Conservation (phyloP, 2,329 filamentous ascomycete species). For the Stagonosporopsis cucurbitacearum region DNA sequence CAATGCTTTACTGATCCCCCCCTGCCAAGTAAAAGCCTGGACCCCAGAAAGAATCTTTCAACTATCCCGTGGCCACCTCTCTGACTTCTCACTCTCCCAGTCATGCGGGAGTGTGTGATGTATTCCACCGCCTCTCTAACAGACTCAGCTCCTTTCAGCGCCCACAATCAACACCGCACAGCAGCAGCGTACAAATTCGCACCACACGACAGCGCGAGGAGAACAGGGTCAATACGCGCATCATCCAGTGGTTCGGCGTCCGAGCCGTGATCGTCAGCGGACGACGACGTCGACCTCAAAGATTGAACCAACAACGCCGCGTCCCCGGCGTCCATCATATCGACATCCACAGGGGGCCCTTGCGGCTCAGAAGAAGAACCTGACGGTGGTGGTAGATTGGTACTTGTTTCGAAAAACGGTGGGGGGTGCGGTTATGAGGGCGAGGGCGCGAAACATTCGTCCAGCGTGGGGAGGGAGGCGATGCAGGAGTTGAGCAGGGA, state of each 20-base stretch:
- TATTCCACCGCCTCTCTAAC: no score
- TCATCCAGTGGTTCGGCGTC: not conserved
- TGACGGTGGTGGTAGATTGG: not conserved
- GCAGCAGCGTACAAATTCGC: not conserved
- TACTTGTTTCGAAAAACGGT: not conserved
- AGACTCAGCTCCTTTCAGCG: no score
- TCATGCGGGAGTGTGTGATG: no score
- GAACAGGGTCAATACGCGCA: not conserved
- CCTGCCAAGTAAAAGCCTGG: no score
- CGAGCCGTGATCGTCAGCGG: not conserved
- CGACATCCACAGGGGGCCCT: no score
- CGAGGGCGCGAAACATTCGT: constrained; percentile 1
- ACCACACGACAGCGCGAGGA: not conserved
- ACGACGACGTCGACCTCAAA: not conserved
- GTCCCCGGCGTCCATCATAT: not conserved
- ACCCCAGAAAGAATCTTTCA: no score
- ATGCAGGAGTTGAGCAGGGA: not conserved
- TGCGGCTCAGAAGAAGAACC: not conserved
- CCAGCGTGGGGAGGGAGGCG: not conserved
- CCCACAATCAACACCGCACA: not conserved
- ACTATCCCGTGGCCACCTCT: no score
- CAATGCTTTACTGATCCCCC: no score
- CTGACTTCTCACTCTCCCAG: no score
- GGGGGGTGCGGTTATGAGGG: not conserved
- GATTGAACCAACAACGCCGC: no score